A percentile compares a stretch with the other conserved stretches of the same genome.
Evolutionary conservation across 345 rosid genomes (phyloP).

Genomic region (Eucalyptus dawsonii): DNA sequence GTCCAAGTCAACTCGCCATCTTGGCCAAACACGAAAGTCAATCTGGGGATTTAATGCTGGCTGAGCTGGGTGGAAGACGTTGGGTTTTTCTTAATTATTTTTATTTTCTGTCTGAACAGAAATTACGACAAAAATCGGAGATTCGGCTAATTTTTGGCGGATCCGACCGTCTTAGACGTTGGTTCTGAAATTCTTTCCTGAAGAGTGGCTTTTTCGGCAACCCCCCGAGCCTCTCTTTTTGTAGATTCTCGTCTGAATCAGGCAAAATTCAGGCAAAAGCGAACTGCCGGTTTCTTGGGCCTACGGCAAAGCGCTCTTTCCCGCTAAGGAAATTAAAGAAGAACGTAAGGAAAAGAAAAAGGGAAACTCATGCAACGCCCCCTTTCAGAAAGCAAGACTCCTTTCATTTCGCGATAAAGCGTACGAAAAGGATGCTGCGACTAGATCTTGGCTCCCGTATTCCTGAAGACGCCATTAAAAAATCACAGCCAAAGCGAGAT

Average conservation of each 20-base stretch:
- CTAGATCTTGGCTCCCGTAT: background rate
- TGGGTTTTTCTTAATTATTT: background rate
- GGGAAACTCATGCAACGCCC: background rate
- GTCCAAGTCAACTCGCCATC: background rate
- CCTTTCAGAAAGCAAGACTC: background rate
- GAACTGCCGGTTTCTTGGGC: background rate
- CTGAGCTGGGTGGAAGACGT: background rate
- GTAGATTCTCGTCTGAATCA: background rate
- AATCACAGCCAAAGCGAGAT: background rate
- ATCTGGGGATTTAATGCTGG: background rate
- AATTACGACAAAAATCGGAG: background rate
- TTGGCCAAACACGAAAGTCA: background rate
- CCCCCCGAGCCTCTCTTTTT: background rate
- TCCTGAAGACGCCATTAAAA: background rate
- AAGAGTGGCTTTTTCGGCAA: background rate
- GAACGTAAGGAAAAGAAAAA: background rate
- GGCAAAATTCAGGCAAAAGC: background rate
- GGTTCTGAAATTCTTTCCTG: background rate
- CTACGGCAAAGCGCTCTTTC: background rate
- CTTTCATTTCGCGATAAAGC: background rate
- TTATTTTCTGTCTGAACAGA: background rate
- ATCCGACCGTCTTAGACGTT: background rate
- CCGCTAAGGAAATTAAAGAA: background rate
- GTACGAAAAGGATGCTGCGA: background rate
- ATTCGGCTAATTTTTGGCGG: background rate